Evolutionary conservation across 2,329 filamentous ascomycete genomes (phyloP).

Genomic region (Fusarium stilboides): DNA sequence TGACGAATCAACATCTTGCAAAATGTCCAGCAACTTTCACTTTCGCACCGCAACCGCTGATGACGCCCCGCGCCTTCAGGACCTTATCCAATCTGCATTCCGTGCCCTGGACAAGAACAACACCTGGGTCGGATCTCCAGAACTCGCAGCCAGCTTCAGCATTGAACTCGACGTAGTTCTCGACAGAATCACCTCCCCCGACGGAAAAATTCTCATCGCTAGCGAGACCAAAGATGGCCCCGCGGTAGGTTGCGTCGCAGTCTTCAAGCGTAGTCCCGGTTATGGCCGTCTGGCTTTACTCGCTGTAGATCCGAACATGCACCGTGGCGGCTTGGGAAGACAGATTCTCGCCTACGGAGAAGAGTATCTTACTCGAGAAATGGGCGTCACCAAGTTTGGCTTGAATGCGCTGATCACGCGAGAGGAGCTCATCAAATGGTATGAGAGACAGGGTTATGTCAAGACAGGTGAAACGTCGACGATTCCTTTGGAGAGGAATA

Average conservation of each 20-base stretch:
- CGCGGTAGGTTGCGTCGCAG: slow-evolving; percentile 50
- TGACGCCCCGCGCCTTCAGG: slow-evolving; percentile 55
- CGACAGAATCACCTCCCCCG: slow-evolving; percentile 60
- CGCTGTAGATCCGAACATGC: slow-evolving; percentile 53
- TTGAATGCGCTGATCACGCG: slow-evolving; percentile 56
- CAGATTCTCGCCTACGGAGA: slow-evolving; percentile 53
- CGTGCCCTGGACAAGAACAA: slow-evolving; percentile 56
- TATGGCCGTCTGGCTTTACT: slow-evolving; percentile 54
- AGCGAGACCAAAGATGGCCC: slow-evolving; percentile 19
- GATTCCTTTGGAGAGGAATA: slow-evolving; percentile 50
- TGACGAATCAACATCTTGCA: not conserved
- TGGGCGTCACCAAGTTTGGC: slow-evolving; percentile 50
- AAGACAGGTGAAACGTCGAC: slow-evolving; percentile 54
- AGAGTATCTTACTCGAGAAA: slow-evolving; percentile 48
- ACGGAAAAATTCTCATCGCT: slow-evolving; percentile 53
- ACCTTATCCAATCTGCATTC: slow-evolving; percentile 59
- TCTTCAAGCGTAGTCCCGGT: slow-evolving; percentile 46
- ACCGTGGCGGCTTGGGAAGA: slow-evolving; percentile 54
- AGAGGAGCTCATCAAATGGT: slow-evolving; percentile 55
- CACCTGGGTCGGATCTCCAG: slow-evolving; percentile 53
- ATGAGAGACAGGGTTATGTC: slow-evolving; percentile 53
- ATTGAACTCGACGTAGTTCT: slow-evolving; percentile 77
- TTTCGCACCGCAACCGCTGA: slow-evolving; percentile 57
- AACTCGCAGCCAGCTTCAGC: slow-evolving; percentile 79
- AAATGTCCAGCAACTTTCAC: slow-evolving; percentile 40